A percentile compares a stretch with the other conserved stretches of the same genome.
Conservation (phyloP, 2,329 filamentous ascomycete species). For the Diaporthe sp. region DNA sequence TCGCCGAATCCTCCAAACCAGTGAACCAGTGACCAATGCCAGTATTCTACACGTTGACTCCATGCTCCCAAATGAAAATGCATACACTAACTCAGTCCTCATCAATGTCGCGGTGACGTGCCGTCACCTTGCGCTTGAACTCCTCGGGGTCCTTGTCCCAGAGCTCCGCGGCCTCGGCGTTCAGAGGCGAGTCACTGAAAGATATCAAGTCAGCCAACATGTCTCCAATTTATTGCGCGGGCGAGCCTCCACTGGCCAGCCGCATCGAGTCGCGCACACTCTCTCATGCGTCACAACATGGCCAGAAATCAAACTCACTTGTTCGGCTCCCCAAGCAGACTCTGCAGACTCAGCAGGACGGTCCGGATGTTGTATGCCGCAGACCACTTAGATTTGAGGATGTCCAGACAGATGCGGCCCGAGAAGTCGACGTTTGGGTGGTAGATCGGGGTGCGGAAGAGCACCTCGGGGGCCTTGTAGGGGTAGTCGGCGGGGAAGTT, state of each 20-base stretch:
- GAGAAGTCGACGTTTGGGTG: slow-evolving; percentile 99
- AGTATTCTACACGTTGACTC: slow-evolving; percentile 38
- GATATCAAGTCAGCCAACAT: slow-evolving; percentile 17
- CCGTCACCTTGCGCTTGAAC: slow-evolving; percentile 83
- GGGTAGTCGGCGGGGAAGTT: slow-evolving; percentile 94
- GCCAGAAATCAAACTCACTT: slow-evolving; percentile 75
- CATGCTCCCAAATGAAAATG: slow-evolving; percentile 41
- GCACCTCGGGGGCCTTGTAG: slow-evolving; percentile 88
- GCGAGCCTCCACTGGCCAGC: background rate
- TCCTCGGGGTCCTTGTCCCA: slow-evolving; percentile 92
- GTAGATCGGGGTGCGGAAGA: slow-evolving; percentile 99
- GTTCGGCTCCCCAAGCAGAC: slow-evolving; percentile 95
- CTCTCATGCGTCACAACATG: background rate
- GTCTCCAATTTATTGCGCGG: background rate
- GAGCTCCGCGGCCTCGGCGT: slow-evolving; percentile 94
- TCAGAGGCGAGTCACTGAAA: slow-evolving; percentile 89
- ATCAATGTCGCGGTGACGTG: slow-evolving; percentile 73
- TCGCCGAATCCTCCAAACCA: slow-evolving; percentile 33
- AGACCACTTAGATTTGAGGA: slow-evolving; percentile 99
- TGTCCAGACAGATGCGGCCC: slow-evolving; percentile 96
- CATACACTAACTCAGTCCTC: slow-evolving; percentile 63
- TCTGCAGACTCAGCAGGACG: slow-evolving; percentile 93
- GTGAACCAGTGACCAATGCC: slow-evolving; percentile 38
- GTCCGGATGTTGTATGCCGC: slow-evolving; percentile 97
- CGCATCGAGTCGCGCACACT: background rate